Conservation (phyloP, 1,139 yeast genomes). For the Eremothecium gossypii region DNA sequence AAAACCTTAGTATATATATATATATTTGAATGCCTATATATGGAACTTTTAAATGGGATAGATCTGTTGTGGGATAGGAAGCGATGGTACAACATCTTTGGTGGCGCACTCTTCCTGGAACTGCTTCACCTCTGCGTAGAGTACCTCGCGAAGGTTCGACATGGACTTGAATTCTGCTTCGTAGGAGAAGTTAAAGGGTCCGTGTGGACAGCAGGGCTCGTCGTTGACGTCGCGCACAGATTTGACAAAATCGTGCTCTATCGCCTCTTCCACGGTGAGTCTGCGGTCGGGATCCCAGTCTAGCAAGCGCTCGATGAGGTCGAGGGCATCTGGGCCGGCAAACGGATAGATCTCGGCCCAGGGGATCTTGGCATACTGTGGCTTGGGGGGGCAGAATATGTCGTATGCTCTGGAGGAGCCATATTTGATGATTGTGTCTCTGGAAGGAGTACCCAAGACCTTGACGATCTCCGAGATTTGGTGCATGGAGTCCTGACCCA, state of each 20-base stretch:
- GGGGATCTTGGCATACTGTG: slow-evolving; percentile 33
- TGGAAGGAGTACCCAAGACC: slow-evolving; percentile 53
- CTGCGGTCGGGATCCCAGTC: slow-evolving; percentile 51
- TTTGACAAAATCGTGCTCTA: slow-evolving; percentile 44
- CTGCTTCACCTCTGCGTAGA: slow-evolving; percentile 21
- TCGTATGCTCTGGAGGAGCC: slow-evolving; percentile 36
- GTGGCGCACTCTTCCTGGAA: slow-evolving; percentile 15
- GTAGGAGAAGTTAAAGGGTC: slow-evolving; percentile 52
- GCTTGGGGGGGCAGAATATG: slow-evolving; percentile 33
- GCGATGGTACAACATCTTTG: slow-evolving; percentile 7
- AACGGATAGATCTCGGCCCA: slow-evolving; percentile 52
- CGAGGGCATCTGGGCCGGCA: slow-evolving; percentile 42
- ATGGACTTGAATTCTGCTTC: slow-evolving; percentile 35
- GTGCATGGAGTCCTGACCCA: slow-evolving; percentile 56
- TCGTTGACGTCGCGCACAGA: slow-evolving; percentile 40
- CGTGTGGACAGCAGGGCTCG: slow-evolving; percentile 39
- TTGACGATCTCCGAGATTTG: slow-evolving; percentile 57
- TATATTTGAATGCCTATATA: slow-evolving; percentile 3
- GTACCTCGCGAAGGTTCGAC: slow-evolving; percentile 21
- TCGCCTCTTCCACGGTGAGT: slow-evolving; percentile 39
- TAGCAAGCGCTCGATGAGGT: slow-evolving; percentile 43
- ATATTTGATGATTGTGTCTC: slow-evolving; percentile 31
- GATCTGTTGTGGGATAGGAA: slow-evolving; percentile 3
- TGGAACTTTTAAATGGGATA: slow-evolving; percentile 2
- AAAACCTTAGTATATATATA: slow-evolving; percentile 4